These are phyloP conservation scores for Exidia glandulosa DNA, from an alignment of 768 basidiomycete genomes.

Conservation along the genomic window DNA sequence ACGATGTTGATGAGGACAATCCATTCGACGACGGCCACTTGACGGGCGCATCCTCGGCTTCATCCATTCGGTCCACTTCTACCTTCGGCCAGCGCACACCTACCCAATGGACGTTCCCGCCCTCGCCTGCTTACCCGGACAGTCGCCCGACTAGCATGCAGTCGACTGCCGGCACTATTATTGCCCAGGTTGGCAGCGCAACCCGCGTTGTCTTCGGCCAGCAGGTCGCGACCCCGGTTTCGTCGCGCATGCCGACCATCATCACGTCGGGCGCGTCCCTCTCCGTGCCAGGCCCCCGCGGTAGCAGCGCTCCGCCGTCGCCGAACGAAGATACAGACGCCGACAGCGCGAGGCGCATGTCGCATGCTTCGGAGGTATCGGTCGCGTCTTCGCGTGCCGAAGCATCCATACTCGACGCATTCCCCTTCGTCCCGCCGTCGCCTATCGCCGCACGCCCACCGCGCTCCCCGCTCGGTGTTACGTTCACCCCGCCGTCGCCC, in stretches of 20 bases:
- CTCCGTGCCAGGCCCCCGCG: background rate
- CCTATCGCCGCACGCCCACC: conserved; percentile 79
- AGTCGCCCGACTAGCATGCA: background rate
- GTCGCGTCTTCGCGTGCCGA: conserved; percentile 64
- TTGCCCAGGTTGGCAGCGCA: conserved; percentile 48
- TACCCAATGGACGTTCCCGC: background rate
- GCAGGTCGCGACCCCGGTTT: background rate
- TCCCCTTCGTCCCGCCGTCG: conserved; percentile 83
- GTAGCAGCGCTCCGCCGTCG: conserved; percentile 3
- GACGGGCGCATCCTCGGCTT: background rate
- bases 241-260: background rate
- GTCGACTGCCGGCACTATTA: conserved; percentile 10
- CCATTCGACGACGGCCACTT: background rate
- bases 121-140: background rate
- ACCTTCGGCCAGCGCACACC: background rate
- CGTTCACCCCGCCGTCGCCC: background rate
- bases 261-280: background rate
- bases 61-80: background rate
- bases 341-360: conserved; percentile 28
- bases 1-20: conserved; percentile 30
- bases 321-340: conserved; percentile 11
- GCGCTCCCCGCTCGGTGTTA: conserved; percentile 39
- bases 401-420: conserved; percentile 76
- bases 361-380: conserved; percentile 56
- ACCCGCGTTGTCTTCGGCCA: conserved; percentile 58